Evolutionary conservation across 2,329 filamentous ascomycete genomes (phyloP).

Genomic region (Cladosporium cucumerinum): DNA sequence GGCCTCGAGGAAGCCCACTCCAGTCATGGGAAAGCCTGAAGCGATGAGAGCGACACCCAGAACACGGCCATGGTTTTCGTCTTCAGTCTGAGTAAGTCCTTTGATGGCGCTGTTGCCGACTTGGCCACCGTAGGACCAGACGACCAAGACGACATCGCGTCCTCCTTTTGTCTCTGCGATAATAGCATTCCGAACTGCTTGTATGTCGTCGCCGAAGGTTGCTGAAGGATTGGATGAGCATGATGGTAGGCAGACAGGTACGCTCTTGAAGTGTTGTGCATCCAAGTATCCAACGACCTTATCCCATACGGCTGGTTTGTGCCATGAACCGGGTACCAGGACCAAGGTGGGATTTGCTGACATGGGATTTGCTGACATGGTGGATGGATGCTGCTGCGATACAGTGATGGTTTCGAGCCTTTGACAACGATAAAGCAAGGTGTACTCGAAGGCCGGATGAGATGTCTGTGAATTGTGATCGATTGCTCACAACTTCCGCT

Average conservation of each 20-base stretch:
- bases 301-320: conserved; percentile 16
- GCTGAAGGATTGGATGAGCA: conserved; percentile 15
- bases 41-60: conserved; percentile 18
- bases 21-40: conserved; percentile 20
- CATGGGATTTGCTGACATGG: conserved; percentile 1
- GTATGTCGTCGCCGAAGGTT: conserved; percentile 18
- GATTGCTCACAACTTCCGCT: neutral
- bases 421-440: neutral
- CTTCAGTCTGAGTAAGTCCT: conserved; percentile 7
- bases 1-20: conserved; percentile 18
- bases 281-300: conserved; percentile 4
- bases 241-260: conserved; percentile 17
- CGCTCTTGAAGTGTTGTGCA: conserved; percentile 14
- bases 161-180: conserved; percentile 1
- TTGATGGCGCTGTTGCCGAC: conserved; percentile 20
- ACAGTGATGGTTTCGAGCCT: neutral
- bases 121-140: conserved; percentile 19
- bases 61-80: neutral
- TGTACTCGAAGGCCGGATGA: neutral
- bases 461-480: neutral
- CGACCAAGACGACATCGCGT: conserved; percentile 17
- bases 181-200: conserved; percentile 15
- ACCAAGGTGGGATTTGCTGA: conserved; percentile 5
- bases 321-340: conserved; percentile 17
- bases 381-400: neutral